Evolutionary conservation across 2,329 filamentous ascomycete genomes (phyloP).

Genomic region (Fusarium humuli): DNA sequence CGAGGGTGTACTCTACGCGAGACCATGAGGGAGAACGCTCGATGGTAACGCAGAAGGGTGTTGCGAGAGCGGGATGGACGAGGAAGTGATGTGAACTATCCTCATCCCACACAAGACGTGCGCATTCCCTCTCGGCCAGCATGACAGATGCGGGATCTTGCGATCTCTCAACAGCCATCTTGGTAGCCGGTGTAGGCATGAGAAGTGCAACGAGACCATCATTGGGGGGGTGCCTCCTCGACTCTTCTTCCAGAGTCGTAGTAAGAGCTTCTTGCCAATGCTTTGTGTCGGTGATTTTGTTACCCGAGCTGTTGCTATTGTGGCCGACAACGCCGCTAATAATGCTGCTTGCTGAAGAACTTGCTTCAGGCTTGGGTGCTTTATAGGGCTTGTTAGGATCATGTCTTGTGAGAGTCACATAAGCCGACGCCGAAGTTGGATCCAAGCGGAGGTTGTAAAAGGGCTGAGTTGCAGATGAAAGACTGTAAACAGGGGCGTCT

Average conservation of each 20-base stretch:
- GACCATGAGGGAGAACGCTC: slow-evolving; percentile 70
- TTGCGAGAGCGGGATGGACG: slow-evolving; percentile 72
- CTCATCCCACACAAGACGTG: slow-evolving; percentile 77
- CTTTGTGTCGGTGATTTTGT: slow-evolving; percentile 54
- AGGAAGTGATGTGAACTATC: slow-evolving; percentile 70
- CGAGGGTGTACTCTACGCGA: slow-evolving; percentile 72
- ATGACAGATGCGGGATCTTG: slow-evolving; percentile 69
- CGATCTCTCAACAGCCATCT: slow-evolving; percentile 70
- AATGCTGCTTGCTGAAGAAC: slow-evolving; percentile 45
- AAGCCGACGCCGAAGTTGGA: slow-evolving; percentile 72
- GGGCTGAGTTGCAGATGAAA: slow-evolving; percentile 70
- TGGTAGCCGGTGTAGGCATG: slow-evolving; percentile 74
- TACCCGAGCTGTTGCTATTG: slow-evolving; percentile 42
- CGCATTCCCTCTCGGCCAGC: slow-evolving; percentile 76
- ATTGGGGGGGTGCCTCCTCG: slow-evolving; percentile 64
- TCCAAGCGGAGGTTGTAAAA: slow-evolving; percentile 75
- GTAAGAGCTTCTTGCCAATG: slow-evolving; percentile 69
- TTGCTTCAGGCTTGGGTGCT: slow-evolving; percentile 50
- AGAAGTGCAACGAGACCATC: slow-evolving; percentile 75
- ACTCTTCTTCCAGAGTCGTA: slow-evolving; percentile 68
- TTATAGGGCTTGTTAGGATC: slow-evolving; percentile 70
- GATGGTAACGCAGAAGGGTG: slow-evolving; percentile 71
- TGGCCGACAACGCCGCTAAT: slow-evolving; percentile 50
- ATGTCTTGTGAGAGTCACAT: slow-evolving; percentile 68
- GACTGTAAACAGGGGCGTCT: slow-evolving; percentile 74